Percentiles rank a stretch among this genome's conserved stretches.
Evolutionary conservation across 2,329 filamentous ascomycete species (phyloP).

Genomic region (Onygena corvina): DNA sequence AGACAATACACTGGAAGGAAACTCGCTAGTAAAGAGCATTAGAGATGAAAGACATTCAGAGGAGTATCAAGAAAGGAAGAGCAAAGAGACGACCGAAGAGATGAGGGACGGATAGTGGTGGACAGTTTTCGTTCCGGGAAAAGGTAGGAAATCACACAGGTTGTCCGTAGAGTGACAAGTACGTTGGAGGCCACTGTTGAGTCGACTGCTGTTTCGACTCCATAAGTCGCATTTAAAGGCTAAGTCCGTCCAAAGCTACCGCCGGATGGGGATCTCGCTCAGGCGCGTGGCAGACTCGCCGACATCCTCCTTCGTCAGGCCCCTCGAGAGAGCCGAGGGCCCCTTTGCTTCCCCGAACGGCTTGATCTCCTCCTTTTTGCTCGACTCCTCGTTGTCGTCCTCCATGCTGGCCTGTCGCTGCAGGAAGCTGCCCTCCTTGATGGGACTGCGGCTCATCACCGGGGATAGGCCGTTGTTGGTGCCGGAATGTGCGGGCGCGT

Average conservation of each 20-base stretch:
- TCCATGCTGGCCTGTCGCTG: conserved; percentile 66
- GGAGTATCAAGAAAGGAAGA: no score
- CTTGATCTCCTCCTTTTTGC: background rate
- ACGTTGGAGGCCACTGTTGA: no score
- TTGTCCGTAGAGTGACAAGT: no score
- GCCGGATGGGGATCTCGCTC: background rate
- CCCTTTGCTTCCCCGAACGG: background rate
- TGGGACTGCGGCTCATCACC: conserved; percentile 53
- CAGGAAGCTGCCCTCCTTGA: conserved; percentile 82
- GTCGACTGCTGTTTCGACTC: no score
- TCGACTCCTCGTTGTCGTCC: conserved; percentile 19
- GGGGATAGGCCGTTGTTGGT: conserved; percentile 13
- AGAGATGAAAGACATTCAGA: no score
- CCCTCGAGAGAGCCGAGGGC: background rate
- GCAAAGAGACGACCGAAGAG: no score
- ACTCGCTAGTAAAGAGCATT: no score
- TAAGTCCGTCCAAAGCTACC: background rate
- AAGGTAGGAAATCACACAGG: no score
- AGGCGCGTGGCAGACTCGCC: background rate
- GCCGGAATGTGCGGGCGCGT: conserved; percentile 22
- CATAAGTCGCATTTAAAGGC: background rate
- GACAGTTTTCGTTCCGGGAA: no score
- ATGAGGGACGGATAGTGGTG: no score
- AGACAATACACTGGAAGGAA: no score
- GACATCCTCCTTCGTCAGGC: background rate